These are phyloP conservation scores for Saturnispora silvae DNA, from an alignment of 805 yeast species.

Conservation along the genomic window DNA sequence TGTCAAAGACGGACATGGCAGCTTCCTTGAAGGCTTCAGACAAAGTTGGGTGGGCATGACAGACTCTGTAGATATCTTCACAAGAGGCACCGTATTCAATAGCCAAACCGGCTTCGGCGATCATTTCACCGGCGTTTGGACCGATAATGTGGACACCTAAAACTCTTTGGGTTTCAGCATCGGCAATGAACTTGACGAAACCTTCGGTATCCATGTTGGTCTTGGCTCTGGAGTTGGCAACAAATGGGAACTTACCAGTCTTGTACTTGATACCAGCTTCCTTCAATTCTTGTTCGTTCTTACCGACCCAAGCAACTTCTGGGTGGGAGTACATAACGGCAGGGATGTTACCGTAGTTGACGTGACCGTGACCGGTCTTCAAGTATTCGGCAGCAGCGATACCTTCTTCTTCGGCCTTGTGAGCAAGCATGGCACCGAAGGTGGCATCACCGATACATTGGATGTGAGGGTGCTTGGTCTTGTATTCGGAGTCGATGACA, in stretches of 20 bases:
- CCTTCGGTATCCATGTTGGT: constrained; percentile 96
- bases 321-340: constrained; percentile 99
- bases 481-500: constrained; percentile 88
- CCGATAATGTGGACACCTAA: constrained; percentile 96
- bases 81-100: constrained; percentile 97
- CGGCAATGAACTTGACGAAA: constrained; percentile 89
- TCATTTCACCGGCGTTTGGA: constrained; percentile 99
- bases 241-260: constrained; percentile 96
- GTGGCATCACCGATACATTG: constrained; percentile 98
- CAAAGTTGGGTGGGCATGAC: constrained; percentile 98
- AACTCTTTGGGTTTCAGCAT: constrained; percentile 93
- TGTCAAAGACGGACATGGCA: constrained; percentile 81
- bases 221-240: constrained; percentile 99
- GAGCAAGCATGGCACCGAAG: constrained; percentile 98
- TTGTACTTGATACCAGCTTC: constrained; percentile 85
- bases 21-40: constrained; percentile 98
- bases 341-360: constrained; percentile 95
- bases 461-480: constrained; percentile 85
- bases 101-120: constrained; percentile 96
- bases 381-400: constrained; percentile 95
- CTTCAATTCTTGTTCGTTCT: constrained; percentile 47
- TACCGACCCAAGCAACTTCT: constrained; percentile 99
- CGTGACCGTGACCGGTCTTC: constrained; percentile 92
- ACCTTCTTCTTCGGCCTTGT: constrained; percentile 99
- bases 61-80: constrained; percentile 93